Evolutionary conservation across 1,284 basidiomycete genomes (phyloP), one percentile per base, ranked within the genome.

Genomic region (Macrocybe sp.): DNA sequence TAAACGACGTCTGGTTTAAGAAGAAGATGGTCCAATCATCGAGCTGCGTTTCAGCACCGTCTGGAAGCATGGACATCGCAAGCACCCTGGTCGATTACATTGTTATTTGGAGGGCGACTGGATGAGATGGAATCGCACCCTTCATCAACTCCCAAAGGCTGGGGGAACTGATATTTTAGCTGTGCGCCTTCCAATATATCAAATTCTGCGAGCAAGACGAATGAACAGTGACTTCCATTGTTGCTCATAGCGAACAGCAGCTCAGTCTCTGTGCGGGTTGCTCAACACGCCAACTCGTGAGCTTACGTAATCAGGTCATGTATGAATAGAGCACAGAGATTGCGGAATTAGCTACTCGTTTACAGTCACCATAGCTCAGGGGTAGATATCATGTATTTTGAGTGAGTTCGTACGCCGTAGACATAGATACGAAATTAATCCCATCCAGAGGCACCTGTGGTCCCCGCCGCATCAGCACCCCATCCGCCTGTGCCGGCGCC

Each of bases 11-110:
- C 68, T 97, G 94, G 62, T 97, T 97, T 44, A 98, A 80, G 65
- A 97, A 97, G 76, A 99, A 98, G 47, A 97, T 84, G 3, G 96
- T 99, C 96, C 95, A 99, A 66, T 99, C 96, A 65, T 97, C 92
- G 11, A 87, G 72, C 53, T 96, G 87, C 44, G 89, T 82, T 66
- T 99, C 97, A 9, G 94, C 94, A 9, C 97, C 97, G 65, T 99
- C 96, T 1, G 96, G 96, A 11, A 99, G 77, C 96, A 99, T 99
- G 53, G 97, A 81, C 69, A 97, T 96, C 1, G 96, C 97, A 3
- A 99, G 77, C 22, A 93, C 80, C 54, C 94, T 97, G 58, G 10
- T 6, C 14, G 6, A 37, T 40, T 41, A 22, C 22, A 22, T 22
- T 22, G 22, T 22, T 22, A 22, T 22, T 22, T 4, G 4, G 22